Percentiles rank a stretch among this genome's conserved stretches.
phyloP scores from a whole-genome alignment of 208 protist genomes.

The Novymonas esmeraldas region DNA sequence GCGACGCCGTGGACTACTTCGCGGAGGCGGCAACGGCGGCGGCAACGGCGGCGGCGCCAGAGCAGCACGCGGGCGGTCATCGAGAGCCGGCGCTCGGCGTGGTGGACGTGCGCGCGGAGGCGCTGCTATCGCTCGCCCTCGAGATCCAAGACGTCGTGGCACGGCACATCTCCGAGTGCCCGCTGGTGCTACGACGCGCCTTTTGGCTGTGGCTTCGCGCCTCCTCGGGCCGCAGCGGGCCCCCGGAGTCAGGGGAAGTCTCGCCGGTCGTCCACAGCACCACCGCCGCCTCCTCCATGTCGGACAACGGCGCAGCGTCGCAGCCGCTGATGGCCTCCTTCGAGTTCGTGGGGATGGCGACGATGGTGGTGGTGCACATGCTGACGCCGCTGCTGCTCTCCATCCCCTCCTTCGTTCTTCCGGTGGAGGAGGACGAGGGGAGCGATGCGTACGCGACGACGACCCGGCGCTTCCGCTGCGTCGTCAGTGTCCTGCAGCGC shows the following conservation, averaged over 20 bases:
- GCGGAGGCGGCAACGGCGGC: constrained; percentile 3
- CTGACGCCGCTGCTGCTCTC: constrained; percentile 39
- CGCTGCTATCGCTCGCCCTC: constrained; percentile 20
- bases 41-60: not conserved
- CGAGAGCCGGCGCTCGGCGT: constrained; percentile 17
- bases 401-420: constrained; percentile 32
- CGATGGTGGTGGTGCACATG: constrained; percentile 34
- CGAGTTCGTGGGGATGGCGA: constrained; percentile 48
- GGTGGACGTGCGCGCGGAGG: constrained; percentile 23
- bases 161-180: constrained; percentile 31
- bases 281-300: too few species aligned
- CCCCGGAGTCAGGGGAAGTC: constrained; percentile 19
- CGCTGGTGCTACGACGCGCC: constrained; percentile 27
- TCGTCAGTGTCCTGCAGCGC: constrained; percentile 39
- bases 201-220: constrained; percentile 38
- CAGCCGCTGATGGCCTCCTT: constrained; percentile 6
- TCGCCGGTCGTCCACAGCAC: constrained; percentile 9
- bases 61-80: constrained; percentile 2
- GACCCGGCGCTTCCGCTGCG: constrained; percentile 33
- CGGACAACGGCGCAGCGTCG: not conserved
- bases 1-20: constrained; percentile 34
- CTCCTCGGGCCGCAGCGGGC: constrained; percentile 23
- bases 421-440: constrained; percentile 31
- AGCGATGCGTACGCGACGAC: constrained; percentile 20
- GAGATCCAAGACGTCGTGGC: constrained; percentile 22